Base-by-base conservation (phyloP, 768 basidiomycete species). In the Tulasnella sp. region DNA sequence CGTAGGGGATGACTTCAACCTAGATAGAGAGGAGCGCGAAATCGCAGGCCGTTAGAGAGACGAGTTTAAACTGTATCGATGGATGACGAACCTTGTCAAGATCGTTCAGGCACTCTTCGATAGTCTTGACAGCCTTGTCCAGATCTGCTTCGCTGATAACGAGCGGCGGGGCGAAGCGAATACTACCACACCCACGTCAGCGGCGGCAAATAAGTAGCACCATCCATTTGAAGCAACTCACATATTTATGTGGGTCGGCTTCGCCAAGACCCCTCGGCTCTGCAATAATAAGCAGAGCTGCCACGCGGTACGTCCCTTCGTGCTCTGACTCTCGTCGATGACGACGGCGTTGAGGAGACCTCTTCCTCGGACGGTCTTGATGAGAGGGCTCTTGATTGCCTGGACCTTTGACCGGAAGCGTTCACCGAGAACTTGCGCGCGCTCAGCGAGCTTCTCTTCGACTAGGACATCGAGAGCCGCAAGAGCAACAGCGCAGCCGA, bases 241-340 rank as follows among this genome's bases (percentile, higher is more conserved):
- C 94, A 92, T 94, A 80, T 96, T 96, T 34, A 89, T 86, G 77
- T 97, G 95, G 0, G 96, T 98, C 14, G 97, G 95, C 84, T 99
- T 98, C 35, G 95, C 96, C 75, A 99, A 82, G 71, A 98, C 86
- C 4, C 95, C 94, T 62, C 92, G 86, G 76, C 88, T 89, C 88
- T 95, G 96, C 79, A 98, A 81, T 77, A 98, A 80, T 78, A 98
- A 78, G 81, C 97, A 98, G 69, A 98, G 84, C 79, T 98, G 93
- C 97, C 96, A 99, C 5, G 95, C 97, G 1, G 91, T 89, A 67
- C 94, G 83, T 17, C 91, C 90, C 80, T 87, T 90, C 63, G 75
- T 80, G 76, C 90, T 93, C 82, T 86, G 86, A 74, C 81, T 80
- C 83, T 98, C 94, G 77, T 98, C 89, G 71, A 98, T 93, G 29